Conservation (phyloP, 345 rosid genomes). For the Eutrema heterophyllum region DNA sequence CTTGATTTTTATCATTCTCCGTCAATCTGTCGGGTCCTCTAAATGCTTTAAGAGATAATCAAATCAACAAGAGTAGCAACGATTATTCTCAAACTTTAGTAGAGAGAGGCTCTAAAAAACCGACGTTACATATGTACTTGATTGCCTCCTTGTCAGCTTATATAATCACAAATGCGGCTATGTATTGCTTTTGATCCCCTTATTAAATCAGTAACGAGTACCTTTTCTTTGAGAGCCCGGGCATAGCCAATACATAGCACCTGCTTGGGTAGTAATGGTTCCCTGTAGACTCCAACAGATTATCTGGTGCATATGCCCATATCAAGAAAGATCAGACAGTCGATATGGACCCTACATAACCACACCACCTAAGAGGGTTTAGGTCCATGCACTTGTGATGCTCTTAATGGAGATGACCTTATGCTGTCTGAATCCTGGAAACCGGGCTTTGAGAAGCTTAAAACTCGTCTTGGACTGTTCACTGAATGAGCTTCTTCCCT, state of each 20-base stretch:
- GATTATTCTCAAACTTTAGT: no score
- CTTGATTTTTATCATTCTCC: no score
- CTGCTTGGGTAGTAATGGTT: conserved; percentile 77
- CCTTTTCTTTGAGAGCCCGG: no score
- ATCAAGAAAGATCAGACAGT: conserved; percentile 65
- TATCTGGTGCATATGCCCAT: conserved; percentile 90
- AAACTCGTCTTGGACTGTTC: conserved; percentile 68
- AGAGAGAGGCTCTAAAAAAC: no score
- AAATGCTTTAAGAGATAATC: no score
- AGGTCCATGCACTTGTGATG: conserved; percentile 68
- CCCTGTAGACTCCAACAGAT: conserved; percentile 55
- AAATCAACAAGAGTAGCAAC: no score
- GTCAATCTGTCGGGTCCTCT: no score
- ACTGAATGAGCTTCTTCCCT: conserved; percentile 71
- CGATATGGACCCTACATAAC: conserved; percentile 79
- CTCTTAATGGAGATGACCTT: conserved; percentile 41
- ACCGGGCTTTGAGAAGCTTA: conserved; percentile 49
- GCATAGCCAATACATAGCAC: conserved; percentile 80
- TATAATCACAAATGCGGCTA: no score
- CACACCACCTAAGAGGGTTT: conserved; percentile 83
- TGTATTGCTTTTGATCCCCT: no score
- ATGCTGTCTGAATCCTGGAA: conserved; percentile 43
- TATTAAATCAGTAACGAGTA: no score
- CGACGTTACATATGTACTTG: no score
- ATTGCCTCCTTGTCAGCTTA: no score